These are phyloP conservation scores for Lophiotrema nucula DNA, from an alignment of 495 filamentous ascomycete species.

Conservation along the genomic window DNA sequence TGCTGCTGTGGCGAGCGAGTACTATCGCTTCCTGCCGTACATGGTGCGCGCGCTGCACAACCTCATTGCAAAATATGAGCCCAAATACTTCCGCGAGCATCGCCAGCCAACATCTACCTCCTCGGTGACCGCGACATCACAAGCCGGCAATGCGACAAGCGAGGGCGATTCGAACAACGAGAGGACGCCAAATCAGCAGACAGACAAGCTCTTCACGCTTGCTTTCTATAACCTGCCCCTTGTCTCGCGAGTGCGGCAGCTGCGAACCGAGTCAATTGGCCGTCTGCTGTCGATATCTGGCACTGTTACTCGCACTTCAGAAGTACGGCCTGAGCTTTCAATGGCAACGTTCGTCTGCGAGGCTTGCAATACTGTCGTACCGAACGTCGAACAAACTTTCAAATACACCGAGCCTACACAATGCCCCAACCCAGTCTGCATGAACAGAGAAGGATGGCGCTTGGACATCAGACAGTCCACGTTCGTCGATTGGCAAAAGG, in stretches of 20 bases:
- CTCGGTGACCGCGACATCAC: constrained; percentile 61
- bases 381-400: constrained; percentile 96
- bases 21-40: constrained; percentile 94
- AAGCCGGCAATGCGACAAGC: constrained; percentile 63
- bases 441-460: constrained; percentile 86
- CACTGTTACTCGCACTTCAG: constrained; percentile 93
- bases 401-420: constrained; percentile 94
- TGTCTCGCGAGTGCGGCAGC: constrained; percentile 83
- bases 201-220: constrained; percentile 90
- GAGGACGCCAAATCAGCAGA: constrained; percentile 89
- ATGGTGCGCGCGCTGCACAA: constrained; percentile 87
- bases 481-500: constrained; percentile 99
- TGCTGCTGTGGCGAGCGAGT: constrained; percentile 79
- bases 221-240: constrained; percentile 96
- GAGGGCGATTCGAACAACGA: constrained; percentile 61
- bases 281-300: constrained; percentile 92
- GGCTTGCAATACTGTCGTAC: constrained; percentile 72
- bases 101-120: constrained; percentile 67
- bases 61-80: constrained; percentile 89
- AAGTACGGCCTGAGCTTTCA: constrained; percentile 90
- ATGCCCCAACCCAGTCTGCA: constrained; percentile 89
- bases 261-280: constrained; percentile 89
- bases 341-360: constrained; percentile 93
- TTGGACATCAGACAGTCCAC: constrained; percentile 95
- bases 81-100: constrained; percentile 88